Percentiles rank a stretch among this genome's conserved stretches.
These are phyloP conservation scores for Phalaenopsis hybrid DNA, from an alignment of 116 monocot species.

Conservation along the genomic window DNA sequence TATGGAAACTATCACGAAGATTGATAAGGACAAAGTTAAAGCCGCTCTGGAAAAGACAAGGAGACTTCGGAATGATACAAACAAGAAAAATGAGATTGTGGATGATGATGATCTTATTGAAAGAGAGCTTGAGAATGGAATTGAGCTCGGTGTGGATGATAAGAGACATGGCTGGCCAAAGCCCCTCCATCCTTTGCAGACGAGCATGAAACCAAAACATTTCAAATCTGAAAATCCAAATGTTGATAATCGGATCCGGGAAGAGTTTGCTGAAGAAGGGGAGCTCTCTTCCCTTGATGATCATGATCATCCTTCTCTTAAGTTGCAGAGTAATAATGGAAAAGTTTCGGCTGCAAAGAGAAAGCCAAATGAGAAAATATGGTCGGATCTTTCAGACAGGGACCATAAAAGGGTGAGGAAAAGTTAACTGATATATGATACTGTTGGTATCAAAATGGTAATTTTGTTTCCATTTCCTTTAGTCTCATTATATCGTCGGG, in stretches of 20 bases:
- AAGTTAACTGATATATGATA: no score
- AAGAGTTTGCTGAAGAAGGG: constrained; percentile 22
- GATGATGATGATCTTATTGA: constrained; percentile 30
- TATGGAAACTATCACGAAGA: constrained; percentile 16
- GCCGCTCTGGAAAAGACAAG: constrained; percentile 29
- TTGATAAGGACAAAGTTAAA: constrained; percentile 40
- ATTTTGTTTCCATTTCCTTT: no score
- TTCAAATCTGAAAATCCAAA: background rate
- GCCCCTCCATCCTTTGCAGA: constrained; percentile 5
- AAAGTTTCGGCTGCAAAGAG: background rate
- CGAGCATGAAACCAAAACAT: background rate
- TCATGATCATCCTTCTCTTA: constrained; percentile 10
- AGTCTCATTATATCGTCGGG: no score
- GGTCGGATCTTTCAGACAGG: constrained; percentile 11
- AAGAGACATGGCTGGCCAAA: constrained; percentile 6
- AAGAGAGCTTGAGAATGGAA: constrained; percentile 31
- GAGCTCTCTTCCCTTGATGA: constrained; percentile 29
- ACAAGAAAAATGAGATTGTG: constrained; percentile 16
- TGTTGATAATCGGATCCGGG: background rate
- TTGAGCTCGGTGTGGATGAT: constrained; percentile 12
- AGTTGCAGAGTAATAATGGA: background rate
- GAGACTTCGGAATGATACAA: constrained; percentile 10
- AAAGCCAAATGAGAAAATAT: background rate
- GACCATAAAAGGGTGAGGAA: background rate
- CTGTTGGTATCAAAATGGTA: no score